Base-by-base conservation (phyloP, 129 eudicot species). In the Pittosporum tobira region DNA sequence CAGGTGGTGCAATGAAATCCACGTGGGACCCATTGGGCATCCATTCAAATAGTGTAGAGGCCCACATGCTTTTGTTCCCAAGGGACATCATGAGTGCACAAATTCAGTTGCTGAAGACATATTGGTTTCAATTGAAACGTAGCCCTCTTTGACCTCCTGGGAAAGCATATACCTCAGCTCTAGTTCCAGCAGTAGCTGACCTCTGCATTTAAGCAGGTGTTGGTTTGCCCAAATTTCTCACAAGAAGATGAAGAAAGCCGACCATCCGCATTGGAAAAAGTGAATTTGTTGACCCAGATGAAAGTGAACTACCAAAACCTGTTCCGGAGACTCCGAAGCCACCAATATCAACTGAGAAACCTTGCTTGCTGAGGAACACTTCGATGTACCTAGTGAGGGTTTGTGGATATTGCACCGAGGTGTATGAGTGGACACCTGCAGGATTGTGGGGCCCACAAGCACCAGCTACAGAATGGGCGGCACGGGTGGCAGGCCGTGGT, bases 181-280 rank as follows among this genome's bases (percentile, higher is more conserved):
- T 94, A 71, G 61, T 93, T 47, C 96, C 96, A 19, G 94, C 96
- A 54, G 62, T 87, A 4, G 83, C 79, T 6, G 99, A 93, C 71
- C 93, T 93, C 53, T 93, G 99, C 78, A 79, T 93, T 63, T 96
- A 93, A 77, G 96, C 96, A 49, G 99, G 99, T 2, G 99, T 93
- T 14, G 91, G 84, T 43, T 58, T 87, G 61, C 91, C 94, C 0
- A 85, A 81, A 42, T 81, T 65, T 67, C 99, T 96, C 48, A 77
- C 94, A 10, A 93, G 87, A 73, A 75, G 96, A 69, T 71, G 96
- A 65, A 79, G 99, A 71, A 93, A 84, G 51, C 81, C 94, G 36
- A 73, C 86, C 65, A 83, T 90, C 40, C 87, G 95, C 38, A 75
- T 81, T 25, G 70, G 83, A 1, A 90, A 77, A 73, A 84, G 71